A percentile compares a stretch with the other conserved stretches of the same genome.
phyloP scores from a whole-genome alignment of 1,284 basidiomycete species.

The Apiotrichum gamsii region DNA sequence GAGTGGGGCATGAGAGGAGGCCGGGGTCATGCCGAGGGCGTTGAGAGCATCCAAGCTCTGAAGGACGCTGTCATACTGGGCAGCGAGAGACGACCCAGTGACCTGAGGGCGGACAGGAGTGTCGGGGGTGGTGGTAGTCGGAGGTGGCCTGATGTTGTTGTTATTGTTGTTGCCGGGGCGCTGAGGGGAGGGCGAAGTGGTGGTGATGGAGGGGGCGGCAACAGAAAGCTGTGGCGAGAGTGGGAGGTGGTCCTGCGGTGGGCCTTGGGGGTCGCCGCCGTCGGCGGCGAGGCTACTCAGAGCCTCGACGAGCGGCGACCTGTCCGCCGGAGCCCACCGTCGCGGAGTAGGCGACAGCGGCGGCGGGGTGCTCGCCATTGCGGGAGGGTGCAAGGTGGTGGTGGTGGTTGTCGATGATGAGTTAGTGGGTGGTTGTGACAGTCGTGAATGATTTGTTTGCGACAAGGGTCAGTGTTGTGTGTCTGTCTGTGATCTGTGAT shows the following conservation, averaged over 20 bases:
- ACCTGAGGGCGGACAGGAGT: constrained; percentile 8
- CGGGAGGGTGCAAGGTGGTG: neutral
- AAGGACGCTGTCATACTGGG: constrained; percentile 35
- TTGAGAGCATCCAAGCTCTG: constrained; percentile 26
- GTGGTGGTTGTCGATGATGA: neutral
- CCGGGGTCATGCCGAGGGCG: too few species aligned
- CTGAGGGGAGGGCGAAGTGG: constrained; percentile 38
- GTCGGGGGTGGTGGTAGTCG: too few species aligned
- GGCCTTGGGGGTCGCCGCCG: neutral
- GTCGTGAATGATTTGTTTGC: constrained; percentile 5
- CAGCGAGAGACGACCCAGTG: constrained; percentile 4
- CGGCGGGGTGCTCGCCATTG: constrained; percentile 20
- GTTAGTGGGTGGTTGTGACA: neutral
- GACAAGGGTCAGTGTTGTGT: neutral
- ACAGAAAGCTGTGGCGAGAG: constrained; percentile 9
- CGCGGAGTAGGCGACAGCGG: constrained; percentile 39
- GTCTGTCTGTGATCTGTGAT: too few species aligned
- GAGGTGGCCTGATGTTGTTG: constrained; percentile 4
- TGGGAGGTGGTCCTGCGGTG: constrained; percentile 6
- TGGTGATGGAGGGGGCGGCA: constrained; percentile 23
- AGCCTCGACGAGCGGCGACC: constrained; percentile 27
- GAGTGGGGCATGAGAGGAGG: neutral
- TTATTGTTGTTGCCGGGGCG: constrained; percentile 5
- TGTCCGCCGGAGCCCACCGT: constrained; percentile 27
- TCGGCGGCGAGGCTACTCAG: constrained; percentile 12